These are phyloP conservation scores for Candida oleophila DNA, from an alignment of 805 yeast species.

Conservation along the genomic window DNA sequence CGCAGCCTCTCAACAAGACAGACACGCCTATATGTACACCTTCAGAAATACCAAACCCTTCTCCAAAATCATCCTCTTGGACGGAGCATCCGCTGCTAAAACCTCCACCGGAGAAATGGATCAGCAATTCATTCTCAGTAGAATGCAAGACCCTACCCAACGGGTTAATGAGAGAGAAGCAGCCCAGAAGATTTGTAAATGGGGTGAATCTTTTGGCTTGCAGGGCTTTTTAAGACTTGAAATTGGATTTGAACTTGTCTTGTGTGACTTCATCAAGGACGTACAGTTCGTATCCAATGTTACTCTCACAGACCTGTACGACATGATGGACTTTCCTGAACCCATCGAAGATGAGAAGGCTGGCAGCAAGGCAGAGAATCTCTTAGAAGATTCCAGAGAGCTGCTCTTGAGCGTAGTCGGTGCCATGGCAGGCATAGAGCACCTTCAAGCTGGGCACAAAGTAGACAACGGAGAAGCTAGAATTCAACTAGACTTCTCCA, in stretches of 20 bases:
- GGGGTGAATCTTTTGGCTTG: conserved; percentile 54
- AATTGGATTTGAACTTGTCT: conserved; percentile 58
- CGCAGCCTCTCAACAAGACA: conserved; percentile 3
- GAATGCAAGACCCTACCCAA: conserved; percentile 20
- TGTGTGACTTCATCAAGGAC: conserved; percentile 58
- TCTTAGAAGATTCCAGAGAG: conserved; percentile 13
- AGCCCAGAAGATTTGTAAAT: conserved; percentile 52
- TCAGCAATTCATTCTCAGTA: conserved; percentile 28
- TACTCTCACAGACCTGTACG: conserved; percentile 35
- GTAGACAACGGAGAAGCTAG: conserved; percentile 51
- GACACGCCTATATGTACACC: conserved; percentile 35
- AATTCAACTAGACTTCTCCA: conserved; percentile 50
- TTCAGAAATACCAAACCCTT: conserved; percentile 49
- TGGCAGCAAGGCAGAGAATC: background rate
- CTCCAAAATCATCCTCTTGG: conserved; percentile 50
- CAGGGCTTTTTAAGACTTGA: conserved; percentile 62
- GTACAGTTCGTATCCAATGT: conserved; percentile 47
- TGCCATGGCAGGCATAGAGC: conserved; percentile 42
- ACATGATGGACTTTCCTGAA: conserved; percentile 29
- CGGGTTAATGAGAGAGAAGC: conserved; percentile 39
- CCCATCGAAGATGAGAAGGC: conserved; percentile 22
- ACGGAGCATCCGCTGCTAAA: conserved; percentile 72
- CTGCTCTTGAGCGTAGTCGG: conserved; percentile 14
- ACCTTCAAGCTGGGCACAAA: conserved; percentile 42
- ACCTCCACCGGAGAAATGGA: conserved; percentile 60